Percentiles rank a stretch among this genome's conserved stretches.
Conservation (phyloP, 1,284 basidiomycete species). For the Fomitopsis palustris region DNA sequence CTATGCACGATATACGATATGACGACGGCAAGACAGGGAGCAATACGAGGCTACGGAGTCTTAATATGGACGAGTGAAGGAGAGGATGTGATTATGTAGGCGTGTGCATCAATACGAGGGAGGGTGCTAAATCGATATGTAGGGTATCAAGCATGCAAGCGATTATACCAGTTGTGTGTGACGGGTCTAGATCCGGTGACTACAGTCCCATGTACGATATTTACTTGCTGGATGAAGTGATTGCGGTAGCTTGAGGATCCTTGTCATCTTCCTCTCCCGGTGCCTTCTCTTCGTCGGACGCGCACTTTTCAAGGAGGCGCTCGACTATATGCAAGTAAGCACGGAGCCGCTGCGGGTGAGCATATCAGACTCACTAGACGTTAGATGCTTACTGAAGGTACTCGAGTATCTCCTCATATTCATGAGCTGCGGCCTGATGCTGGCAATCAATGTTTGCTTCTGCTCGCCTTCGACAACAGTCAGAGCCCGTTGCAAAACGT, state of each 20-base stretch:
- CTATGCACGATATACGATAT: constrained; percentile 9
- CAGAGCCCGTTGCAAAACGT: constrained; percentile 78
- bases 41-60: constrained; percentile 15
- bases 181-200: background rate
- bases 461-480: constrained; percentile 71
- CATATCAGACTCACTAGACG: constrained; percentile 56
- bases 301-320: constrained; percentile 52
- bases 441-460: constrained; percentile 57
- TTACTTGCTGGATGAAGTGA: constrained; percentile 14
- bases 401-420: constrained; percentile 70
- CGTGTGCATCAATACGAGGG: constrained; percentile 8
- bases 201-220: constrained; percentile 5
- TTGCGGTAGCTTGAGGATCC: constrained; percentile 2
- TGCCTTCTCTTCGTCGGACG: constrained; percentile 7
- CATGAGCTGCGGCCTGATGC: constrained; percentile 63
- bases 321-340: constrained; percentile 46
- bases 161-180: constrained; percentile 7
- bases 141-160: constrained; percentile 8
- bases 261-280: constrained; percentile 5
- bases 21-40: constrained; percentile 3
- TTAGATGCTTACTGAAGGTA: constrained; percentile 75
- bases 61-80: constrained; percentile 17
- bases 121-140: constrained; percentile 10
- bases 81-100: constrained; percentile 16
- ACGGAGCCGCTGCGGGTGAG: constrained; percentile 5